These are phyloP conservation scores for Adansonia rubrostipa DNA, from an alignment of 441 rosid species.

Conservation along the genomic window DNA sequence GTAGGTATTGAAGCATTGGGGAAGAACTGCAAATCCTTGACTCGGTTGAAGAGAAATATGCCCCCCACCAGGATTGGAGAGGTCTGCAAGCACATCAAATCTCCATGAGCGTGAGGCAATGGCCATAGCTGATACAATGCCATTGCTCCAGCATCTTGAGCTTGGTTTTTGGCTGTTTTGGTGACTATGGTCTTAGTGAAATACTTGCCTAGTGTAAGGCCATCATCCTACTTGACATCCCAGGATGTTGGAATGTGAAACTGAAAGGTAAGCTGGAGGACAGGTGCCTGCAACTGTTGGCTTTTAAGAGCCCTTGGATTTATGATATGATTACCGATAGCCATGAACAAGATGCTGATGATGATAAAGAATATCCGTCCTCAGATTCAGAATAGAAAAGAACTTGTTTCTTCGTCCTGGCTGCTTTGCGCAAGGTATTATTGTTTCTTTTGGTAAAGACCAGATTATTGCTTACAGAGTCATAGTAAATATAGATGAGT, in stretches of 20 bases:
- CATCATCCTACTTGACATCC: constrained; percentile 21
- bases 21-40: constrained; percentile 23
- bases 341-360: neutral
- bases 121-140: constrained; percentile 10
- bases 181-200: neutral
- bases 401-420: constrained; percentile 9
- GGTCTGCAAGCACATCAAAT: neutral
- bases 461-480: neutral
- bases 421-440: neutral
- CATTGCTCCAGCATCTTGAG: constrained; percentile 22
- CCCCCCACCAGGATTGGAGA: constrained; percentile 11
- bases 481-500: neutral
- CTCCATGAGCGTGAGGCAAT: constrained; percentile 14
- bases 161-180: constrained; percentile 22
- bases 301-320: constrained; percentile 18
- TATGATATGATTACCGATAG: neutral
- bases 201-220: constrained; percentile 17
- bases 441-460: neutral
- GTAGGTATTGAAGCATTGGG: constrained; percentile 7
- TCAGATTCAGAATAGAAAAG: constrained; percentile 7
- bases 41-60: constrained; percentile 21
- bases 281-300: neutral
- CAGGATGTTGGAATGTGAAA: constrained; percentile 18
- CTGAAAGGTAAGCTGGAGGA: constrained; percentile 12
- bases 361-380: constrained; percentile 12